phyloP scores from a whole-genome alignment of 2,329 filamentous ascomycete species.

The Keithomyces neogunnii region DNA sequence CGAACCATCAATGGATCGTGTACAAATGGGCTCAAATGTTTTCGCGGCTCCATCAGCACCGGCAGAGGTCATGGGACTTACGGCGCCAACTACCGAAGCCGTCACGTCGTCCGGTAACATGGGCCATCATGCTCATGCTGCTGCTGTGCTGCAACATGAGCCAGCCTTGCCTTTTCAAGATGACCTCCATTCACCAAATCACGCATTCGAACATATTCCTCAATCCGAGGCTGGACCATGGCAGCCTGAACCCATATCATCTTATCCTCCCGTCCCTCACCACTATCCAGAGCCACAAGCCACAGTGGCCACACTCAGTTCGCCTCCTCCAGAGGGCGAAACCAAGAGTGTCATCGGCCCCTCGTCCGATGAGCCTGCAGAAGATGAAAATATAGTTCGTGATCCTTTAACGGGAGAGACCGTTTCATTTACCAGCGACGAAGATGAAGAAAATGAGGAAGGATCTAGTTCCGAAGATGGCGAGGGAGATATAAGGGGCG shows the following conservation, averaged over 20 bases:
- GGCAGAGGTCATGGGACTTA: neutral
- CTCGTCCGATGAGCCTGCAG: neutral
- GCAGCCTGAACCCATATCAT: neutral
- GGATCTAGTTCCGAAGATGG: constrained; percentile 11
- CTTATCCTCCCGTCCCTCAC: neutral
- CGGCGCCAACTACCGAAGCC: neutral
- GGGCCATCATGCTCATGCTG: neutral
- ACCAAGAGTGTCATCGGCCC: neutral
- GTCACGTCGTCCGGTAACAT: neutral
- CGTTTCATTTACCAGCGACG: too few relatives aligned
- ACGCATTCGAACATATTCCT: neutral
- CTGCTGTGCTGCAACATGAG: constrained; percentile 8
- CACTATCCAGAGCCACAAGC: neutral
- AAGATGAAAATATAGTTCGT: neutral
- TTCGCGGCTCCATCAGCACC: neutral
- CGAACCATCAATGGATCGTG: neutral
- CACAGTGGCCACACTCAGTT: constrained; percentile 2
- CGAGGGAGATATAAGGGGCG: constrained; percentile 20
- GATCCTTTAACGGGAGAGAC: too few relatives aligned
- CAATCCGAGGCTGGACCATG: neutral
- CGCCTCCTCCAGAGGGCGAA: neutral
- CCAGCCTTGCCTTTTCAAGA: constrained; percentile 8
- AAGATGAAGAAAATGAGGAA: constrained; percentile 11
- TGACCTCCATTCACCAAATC: neutral
- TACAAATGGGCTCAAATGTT: neutral